Conservation (phyloP, 345 rosid species). For the Rubroshorea leprosula region DNA sequence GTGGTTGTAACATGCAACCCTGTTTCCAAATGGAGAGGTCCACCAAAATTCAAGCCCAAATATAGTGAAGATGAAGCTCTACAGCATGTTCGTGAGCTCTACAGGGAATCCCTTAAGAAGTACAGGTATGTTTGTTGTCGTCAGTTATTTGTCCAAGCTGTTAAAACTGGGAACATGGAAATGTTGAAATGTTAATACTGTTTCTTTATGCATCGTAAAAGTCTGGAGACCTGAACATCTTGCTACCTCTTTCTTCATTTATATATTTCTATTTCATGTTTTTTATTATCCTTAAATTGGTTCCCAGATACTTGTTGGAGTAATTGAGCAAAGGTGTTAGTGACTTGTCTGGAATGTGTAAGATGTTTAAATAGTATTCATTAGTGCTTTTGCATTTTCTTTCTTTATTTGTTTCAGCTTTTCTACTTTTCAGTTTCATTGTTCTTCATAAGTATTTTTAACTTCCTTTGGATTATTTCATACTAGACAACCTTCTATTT, state of each 20-base stretch:
- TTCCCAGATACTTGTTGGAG: no score
- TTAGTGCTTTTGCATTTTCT: no score
- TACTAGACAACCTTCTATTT: no score
- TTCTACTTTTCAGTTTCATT: no score
- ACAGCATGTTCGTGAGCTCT: constrained; percentile 65
- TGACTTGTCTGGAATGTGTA: not conserved
- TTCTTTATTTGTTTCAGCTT: no score
- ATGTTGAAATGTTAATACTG: not conserved
- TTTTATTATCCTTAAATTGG: no score
- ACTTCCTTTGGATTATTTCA: no score
- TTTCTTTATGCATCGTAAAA: constrained; percentile 6
- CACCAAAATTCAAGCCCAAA: constrained; percentile 76
- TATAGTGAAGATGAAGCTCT: constrained; percentile 68
- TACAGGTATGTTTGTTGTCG: constrained; percentile 52
- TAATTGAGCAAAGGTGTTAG: not conserved
- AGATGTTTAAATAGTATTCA: not conserved
- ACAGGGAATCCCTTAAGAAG: constrained; percentile 55
- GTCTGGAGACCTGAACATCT: not conserved
- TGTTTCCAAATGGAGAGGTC: constrained; percentile 78
- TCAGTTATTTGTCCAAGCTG: no score
- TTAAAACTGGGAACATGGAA: no score
- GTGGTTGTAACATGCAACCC: constrained; percentile 96
- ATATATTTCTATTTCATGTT: no score
- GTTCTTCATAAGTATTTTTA: no score
- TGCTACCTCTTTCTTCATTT: not conserved